These are phyloP conservation scores for Aspergillus indologenus DNA, from an alignment of 495 filamentous ascomycete genomes.

Conservation along the genomic window DNA sequence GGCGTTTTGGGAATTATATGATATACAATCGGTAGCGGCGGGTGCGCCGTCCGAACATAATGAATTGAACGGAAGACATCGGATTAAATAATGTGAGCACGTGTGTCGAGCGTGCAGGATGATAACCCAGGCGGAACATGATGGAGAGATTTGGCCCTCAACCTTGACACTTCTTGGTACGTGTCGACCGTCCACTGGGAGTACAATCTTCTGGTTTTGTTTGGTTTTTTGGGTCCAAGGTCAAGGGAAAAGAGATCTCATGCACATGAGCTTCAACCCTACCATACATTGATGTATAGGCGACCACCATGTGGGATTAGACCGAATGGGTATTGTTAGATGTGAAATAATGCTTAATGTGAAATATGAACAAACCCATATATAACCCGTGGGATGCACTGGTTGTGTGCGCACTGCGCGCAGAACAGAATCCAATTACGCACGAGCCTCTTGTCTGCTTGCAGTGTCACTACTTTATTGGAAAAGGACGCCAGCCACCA, in stretches of 20 bases:
- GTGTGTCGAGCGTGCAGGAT: constrained; percentile 5
- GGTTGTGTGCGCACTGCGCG: too few species aligned
- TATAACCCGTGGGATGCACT: not conserved
- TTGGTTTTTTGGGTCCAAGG: constrained; percentile 1
- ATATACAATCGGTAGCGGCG: constrained; percentile 10
- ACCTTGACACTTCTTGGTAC: not conserved
- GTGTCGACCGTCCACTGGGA: not conserved
- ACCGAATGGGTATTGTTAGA: constrained; percentile 10
- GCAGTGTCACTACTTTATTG: not conserved
- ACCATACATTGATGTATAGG: constrained; percentile 5
- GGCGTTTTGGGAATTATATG: constrained; percentile 15
- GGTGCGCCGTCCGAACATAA: constrained; percentile 13
- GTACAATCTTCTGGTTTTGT: not conserved
- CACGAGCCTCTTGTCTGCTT: not conserved
- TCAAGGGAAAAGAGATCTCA: not conserved
- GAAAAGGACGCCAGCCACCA: not conserved
- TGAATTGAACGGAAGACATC: constrained; percentile 20
- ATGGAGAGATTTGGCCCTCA: not conserved
- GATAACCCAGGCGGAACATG: not conserved
- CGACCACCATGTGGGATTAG: constrained; percentile 1
- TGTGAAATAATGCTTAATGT: constrained; percentile 24
- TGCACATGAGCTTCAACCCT: not conserved
- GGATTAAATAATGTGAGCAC: constrained; percentile 14
- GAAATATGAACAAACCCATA: constrained; percentile 11
- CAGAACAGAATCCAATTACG: not conserved